A percentile compares a stretch with the other conserved stretches of the same genome.
phyloP scores from a whole-genome alignment of 805 yeast genomes.

The Jamesozyma spencerorum region DNA sequence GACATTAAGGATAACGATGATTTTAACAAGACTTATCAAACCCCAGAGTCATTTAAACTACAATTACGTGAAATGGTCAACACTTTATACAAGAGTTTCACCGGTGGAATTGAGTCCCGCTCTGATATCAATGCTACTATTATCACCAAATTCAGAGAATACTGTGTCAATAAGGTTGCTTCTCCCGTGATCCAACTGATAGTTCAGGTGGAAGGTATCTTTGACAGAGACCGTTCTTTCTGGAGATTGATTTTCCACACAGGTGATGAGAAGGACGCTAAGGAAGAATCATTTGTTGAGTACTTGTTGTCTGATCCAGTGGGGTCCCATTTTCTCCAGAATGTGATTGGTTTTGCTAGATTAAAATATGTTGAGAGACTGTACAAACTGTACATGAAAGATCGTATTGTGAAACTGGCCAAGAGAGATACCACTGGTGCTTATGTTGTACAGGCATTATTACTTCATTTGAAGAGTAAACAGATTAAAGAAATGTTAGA shows the following conservation, averaged over 20 bases:
- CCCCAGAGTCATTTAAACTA: constrained; percentile 58
- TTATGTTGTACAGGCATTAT: constrained; percentile 63
- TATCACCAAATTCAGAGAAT: constrained; percentile 51
- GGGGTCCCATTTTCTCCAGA: constrained; percentile 88
- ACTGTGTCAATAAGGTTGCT: constrained; percentile 69
- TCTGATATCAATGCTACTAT: constrained; percentile 27
- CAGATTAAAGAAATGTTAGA: constrained; percentile 58
- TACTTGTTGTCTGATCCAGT: constrained; percentile 75
- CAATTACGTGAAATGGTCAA: constrained; percentile 45
- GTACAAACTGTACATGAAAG: constrained; percentile 61
- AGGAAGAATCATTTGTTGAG: constrained; percentile 75
- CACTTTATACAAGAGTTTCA: constrained; percentile 30
- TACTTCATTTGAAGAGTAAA: constrained; percentile 52
- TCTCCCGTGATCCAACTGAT: constrained; percentile 81
- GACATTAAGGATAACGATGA: constrained; percentile 74
- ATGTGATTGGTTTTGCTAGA: constrained; percentile 56
- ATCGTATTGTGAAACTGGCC: constrained; percentile 62
- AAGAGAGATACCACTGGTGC: constrained; percentile 79
- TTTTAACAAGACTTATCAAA: constrained; percentile 55
- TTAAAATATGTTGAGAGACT: constrained; percentile 62
- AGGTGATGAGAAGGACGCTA: constrained; percentile 41
- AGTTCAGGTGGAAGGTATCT: constrained; percentile 71
- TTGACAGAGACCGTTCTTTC: constrained; percentile 60
- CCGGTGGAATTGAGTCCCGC: constrained; percentile 22
- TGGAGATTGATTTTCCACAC: constrained; percentile 59